Percentiles rank a stretch among this genome's conserved stretches.
These are phyloP conservation scores for Tolypocladium album DNA, from an alignment of 2,329 filamentous ascomycete genomes.

Conservation along the genomic window DNA sequence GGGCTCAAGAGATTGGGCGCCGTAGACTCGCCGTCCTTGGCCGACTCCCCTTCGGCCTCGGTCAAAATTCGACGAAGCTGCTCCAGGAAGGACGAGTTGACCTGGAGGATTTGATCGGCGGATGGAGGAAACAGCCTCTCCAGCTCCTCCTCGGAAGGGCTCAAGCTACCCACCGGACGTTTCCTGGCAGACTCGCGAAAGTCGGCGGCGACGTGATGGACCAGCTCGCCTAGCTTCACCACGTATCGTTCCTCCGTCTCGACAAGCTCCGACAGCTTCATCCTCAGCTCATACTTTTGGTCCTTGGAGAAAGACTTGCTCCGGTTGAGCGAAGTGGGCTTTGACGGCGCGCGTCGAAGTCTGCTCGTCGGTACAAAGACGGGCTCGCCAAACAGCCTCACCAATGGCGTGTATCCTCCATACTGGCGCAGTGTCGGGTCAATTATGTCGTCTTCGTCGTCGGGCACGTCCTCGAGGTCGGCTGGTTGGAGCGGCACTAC, in stretches of 20 bases:
- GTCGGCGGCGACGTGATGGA: constrained; percentile 69
- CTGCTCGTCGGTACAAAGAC: constrained; percentile 81
- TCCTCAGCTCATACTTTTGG: constrained; percentile 74
- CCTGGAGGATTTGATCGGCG: constrained; percentile 66
- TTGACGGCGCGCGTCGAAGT: constrained; percentile 76
- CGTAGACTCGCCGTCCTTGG: constrained; percentile 59
- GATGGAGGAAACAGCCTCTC: constrained; percentile 72
- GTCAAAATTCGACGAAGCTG: constrained; percentile 69
- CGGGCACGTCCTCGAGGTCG: constrained; percentile 46
- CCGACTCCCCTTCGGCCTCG: constrained; percentile 70
- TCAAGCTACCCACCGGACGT: constrained; percentile 49
- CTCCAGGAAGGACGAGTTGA: constrained; percentile 73
- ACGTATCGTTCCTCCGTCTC: constrained; percentile 95
- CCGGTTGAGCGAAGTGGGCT: constrained; percentile 68
- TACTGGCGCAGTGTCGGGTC: constrained; percentile 60
- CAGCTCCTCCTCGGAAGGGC: constrained; percentile 61
- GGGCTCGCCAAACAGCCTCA: constrained; percentile 72
- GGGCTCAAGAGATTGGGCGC: constrained; percentile 30
- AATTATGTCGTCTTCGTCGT: constrained; percentile 55
- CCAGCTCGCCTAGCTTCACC: constrained; percentile 72
- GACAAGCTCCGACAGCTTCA: constrained; percentile 82
- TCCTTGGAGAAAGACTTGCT: constrained; percentile 67
- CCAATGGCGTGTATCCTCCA: constrained; percentile 63
- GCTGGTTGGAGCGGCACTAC: constrained; percentile 55
- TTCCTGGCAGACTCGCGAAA: constrained; percentile 60